A percentile compares a stretch with the other conserved stretches of the same genome.
Evolutionary conservation across 306 rosid species (phyloP).

Genomic region (Urtica urens): DNA sequence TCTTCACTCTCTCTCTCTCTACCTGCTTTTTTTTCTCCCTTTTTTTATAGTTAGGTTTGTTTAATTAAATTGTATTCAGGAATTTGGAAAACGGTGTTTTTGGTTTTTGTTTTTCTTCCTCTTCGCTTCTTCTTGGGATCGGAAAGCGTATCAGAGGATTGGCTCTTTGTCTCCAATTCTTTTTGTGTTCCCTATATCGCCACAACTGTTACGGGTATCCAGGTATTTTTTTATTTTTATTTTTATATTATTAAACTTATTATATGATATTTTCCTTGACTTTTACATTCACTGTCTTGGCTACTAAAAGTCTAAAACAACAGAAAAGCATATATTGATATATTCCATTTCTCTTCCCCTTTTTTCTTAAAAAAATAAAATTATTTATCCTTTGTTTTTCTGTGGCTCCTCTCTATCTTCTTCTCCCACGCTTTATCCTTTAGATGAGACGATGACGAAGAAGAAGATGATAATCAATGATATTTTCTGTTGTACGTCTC

Average conservation of each 20-base stretch:
- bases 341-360: no score
- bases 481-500: no score
- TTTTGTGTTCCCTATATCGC: slow-evolving; percentile 34
- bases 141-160: slow-evolving; percentile 36
- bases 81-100: no score
- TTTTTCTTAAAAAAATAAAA: no score
- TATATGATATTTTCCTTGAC: background rate
- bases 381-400: no score
- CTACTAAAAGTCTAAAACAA: no score
- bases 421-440: slow-evolving; percentile 1
- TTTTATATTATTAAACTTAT: background rate
- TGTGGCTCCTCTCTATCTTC: background rate
- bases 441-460: slow-evolving; percentile 6
- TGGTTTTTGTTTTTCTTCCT: no score
- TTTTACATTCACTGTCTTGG: slow-evolving; percentile 7
- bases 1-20: background rate
- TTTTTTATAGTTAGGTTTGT: background rate
- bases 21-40: background rate
- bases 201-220: slow-evolving; percentile 36
- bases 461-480: slow-evolving; percentile 6
- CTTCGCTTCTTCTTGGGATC: slow-evolving; percentile 48
- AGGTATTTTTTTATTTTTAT: slow-evolving; percentile 20
- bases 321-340: no score
- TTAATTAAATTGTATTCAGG: background rate
- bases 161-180: slow-evolving; percentile 27